Base-by-base conservation (phyloP, 108 stramenopile genomes). In the Fragilariopsis cylindrus region DNA sequence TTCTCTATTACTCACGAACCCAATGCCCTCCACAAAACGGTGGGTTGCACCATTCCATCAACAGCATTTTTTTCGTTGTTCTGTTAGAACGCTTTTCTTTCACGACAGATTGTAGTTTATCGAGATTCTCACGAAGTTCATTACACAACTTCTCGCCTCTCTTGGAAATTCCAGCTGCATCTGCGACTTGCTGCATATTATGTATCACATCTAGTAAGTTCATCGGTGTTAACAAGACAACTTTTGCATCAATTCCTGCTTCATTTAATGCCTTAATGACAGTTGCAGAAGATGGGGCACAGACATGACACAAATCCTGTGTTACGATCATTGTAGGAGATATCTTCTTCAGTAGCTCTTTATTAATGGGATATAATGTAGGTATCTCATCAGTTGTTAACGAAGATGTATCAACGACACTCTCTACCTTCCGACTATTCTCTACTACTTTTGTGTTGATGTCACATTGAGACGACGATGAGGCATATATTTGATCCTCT, bases 31-130 rank as follows among this genome's bases (percentile, higher is more conserved):
- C 92, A 65, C 87, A 87, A 80, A 90, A 95, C 30, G 91, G 86
- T 42, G 96, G 96, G 71, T 91, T 87, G 40, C 90, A 75, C 96
- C 96, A 96, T 81, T 96, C 96, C 62, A 96, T 53, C 44, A 96
- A 83, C 40, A 92, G 73, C 39, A 93, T 72, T 65, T 47, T 84
- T 57, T 76, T 82, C 11, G 57, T 18, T 15, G 5, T 7, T 16
- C 19, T 30, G 4, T 5, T 7, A 7, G 5, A 44, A 48, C 54
- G 52, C 19, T 55, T 21, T 19, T 40, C 21, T 46, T 47, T 5
- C 55, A 75, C 53, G 4, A 48, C 56, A 4, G 54, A 48, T 47
- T 80, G 19, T 18, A 76, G n/a, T 44, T 54, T 42, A 3, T 74
- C 55, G 9, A 82, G 55, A 16, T 73, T 72, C 4, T 68, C 39